These are phyloP conservation scores for Clausena lansium DNA, from an alignment of 345 rosid species.

Conservation along the genomic window DNA sequence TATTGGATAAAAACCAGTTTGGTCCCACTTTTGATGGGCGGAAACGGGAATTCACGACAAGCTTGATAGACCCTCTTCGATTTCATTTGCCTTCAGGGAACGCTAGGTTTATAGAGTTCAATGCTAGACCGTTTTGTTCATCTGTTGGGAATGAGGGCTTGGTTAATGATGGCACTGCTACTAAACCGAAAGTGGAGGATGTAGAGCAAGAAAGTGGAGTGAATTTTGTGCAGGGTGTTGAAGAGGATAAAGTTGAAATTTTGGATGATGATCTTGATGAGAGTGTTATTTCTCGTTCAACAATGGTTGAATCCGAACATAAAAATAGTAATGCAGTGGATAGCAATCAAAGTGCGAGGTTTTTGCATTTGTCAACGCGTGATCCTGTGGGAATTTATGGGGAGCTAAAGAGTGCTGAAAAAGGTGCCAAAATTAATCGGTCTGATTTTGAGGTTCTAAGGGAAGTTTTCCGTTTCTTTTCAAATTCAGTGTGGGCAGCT, in stretches of 20 bases:
- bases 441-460: slow-evolving; percentile 42
- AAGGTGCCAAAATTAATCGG: slow-evolving; percentile 32
- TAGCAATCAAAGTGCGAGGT: slow-evolving; percentile 6
- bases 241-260: slow-evolving; percentile 9
- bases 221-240: slow-evolving; percentile 23
- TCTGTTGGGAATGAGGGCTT: slow-evolving; percentile 21
- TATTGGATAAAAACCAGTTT: slow-evolving; percentile 20
- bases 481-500: slow-evolving; percentile 76
- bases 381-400: slow-evolving; percentile 60
- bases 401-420: slow-evolving; percentile 47
- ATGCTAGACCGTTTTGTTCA: slow-evolving; percentile 38
- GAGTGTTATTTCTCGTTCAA: slow-evolving; percentile 8
- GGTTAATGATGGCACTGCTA: slow-evolving; percentile 9
- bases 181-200: slow-evolving; percentile 2
- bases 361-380: slow-evolving; percentile 22
- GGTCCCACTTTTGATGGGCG: slow-evolving; percentile 25
- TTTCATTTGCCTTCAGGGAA: slow-evolving; percentile 8
- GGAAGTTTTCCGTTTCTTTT: slow-evolving; percentile 51
- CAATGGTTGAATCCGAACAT: slow-evolving; percentile 14
- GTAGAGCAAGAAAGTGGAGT: not conserved
- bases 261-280: slow-evolving; percentile 14
- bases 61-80: slow-evolving; percentile 19
- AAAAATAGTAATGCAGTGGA: slow-evolving; percentile 13
- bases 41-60: slow-evolving; percentile 25
- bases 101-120: slow-evolving; percentile 19